Evolutionary conservation across 139 green algal genomes (phyloP).

Genomic region (Chlamydomonas schloesseri): DNA sequence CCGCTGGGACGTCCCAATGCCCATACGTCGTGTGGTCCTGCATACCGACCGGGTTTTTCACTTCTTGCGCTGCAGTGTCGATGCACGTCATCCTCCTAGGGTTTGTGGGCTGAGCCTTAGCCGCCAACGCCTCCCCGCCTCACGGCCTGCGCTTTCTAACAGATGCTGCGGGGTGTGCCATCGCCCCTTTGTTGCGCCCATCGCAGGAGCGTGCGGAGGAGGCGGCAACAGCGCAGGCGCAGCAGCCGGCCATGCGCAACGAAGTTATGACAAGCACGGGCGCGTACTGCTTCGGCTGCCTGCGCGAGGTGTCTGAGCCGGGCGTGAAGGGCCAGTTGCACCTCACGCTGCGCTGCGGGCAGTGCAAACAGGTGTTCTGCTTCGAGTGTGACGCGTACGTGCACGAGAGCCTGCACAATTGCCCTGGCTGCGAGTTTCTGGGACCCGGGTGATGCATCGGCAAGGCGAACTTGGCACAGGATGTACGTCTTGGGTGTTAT

Average conservation of each 20-base stretch:
- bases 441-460: not conserved
- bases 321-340: conserved; percentile 13
- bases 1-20: too few relatives aligned
- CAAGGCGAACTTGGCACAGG: not conserved
- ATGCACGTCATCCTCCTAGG: too few relatives aligned
- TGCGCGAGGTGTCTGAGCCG: conserved; percentile 22
- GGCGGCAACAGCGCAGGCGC: not conserved
- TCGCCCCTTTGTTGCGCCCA: too few relatives aligned
- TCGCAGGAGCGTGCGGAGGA: conserved; percentile 10
- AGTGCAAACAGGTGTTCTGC: conserved; percentile 90
- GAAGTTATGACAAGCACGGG: conserved; percentile 13
- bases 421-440: conserved; percentile 88
- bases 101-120: too few relatives aligned
- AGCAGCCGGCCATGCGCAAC: conserved; percentile 17
- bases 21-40: too few relatives aligned
- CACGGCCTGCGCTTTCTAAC: too few relatives aligned
- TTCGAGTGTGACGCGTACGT: conserved; percentile 95
- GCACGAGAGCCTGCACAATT: conserved; percentile 96
- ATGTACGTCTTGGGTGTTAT: not conserved
- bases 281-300: conserved; percentile 74
- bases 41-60: too few relatives aligned
- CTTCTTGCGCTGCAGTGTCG: too few relatives aligned
- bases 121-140: too few relatives aligned
- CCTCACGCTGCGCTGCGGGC: conserved; percentile 73
- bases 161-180: too few relatives aligned